A percentile compares a stretch with the other conserved stretches of the same genome.
These are phyloP conservation scores for Aspergillus hiratsukae DNA, from an alignment of 2,329 filamentous ascomycete genomes.

Conservation along the genomic window DNA sequence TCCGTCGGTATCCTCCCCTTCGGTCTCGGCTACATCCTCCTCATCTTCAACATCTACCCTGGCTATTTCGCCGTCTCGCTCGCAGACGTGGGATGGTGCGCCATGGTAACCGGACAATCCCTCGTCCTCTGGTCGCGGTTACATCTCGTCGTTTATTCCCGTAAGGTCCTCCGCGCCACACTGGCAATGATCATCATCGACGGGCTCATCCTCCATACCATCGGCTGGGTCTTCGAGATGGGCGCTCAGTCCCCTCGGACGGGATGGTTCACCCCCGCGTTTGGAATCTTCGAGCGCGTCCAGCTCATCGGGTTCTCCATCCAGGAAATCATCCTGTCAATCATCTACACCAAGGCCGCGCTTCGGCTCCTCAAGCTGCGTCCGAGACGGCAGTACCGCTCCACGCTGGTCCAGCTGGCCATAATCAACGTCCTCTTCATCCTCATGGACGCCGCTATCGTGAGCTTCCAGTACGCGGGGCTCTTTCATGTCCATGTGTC, in stretches of 20 bases:
- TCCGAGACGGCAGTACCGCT: constrained; percentile 21
- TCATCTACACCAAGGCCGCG: constrained; percentile 50
- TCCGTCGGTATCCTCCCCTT: constrained; percentile 44
- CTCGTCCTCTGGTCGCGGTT: constrained; percentile 58
- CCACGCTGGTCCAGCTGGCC: constrained; percentile 51
- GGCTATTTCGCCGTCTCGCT: constrained; percentile 30
- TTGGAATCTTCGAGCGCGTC: constrained; percentile 31
- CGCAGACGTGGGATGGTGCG: constrained; percentile 49
- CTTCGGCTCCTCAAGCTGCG: constrained; percentile 32
- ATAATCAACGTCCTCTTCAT: constrained; percentile 47
- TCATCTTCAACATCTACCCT: constrained; percentile 23
- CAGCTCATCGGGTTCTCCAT: constrained; percentile 39
- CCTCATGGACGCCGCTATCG: constrained; percentile 42
- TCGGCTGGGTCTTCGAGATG: constrained; percentile 51
- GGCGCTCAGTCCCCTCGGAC: constrained; percentile 24
- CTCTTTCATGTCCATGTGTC: constrained; percentile 38
- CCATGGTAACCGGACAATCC: constrained; percentile 57
- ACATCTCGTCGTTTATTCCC: constrained; percentile 52
- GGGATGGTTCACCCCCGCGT: constrained; percentile 14
- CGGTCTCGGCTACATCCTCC: constrained; percentile 25
- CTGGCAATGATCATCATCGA: constrained; percentile 56
- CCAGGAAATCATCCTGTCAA: constrained; percentile 43
- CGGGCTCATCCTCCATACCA: constrained; percentile 48
- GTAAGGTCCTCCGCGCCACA: constrained; percentile 42
- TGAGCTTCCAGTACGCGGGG: constrained; percentile 37